Conservation (phyloP, 225 moss, liverwort and hornwort species). For the Pleurozium schreberi region DNA sequence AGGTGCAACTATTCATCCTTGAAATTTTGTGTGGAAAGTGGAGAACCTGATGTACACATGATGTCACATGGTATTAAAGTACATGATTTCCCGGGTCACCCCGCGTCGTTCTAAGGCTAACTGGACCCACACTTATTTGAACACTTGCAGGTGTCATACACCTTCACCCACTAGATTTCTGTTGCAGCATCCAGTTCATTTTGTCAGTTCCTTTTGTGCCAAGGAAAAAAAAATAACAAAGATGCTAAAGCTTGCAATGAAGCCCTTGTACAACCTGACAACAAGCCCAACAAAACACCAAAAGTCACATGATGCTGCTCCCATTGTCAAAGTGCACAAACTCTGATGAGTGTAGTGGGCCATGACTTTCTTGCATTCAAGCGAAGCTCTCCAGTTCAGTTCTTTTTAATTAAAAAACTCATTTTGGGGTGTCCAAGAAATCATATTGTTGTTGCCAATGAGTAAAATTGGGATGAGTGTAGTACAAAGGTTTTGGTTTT, state of each 20-base stretch:
- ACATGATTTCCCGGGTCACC: too few relatives aligned
- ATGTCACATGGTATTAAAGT: too few relatives aligned
- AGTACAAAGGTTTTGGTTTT: neutral
- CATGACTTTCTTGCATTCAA: neutral
- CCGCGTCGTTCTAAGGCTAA: too few relatives aligned
- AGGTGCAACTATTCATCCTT: too few relatives aligned
- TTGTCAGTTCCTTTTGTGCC: neutral
- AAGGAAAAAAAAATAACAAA: neutral
- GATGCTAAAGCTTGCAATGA: neutral
- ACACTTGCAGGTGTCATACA: neutral
- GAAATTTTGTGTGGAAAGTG: too few relatives aligned
- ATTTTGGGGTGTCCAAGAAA: neutral
- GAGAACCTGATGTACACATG: too few relatives aligned
- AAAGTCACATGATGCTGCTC: neutral
- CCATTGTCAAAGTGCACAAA: neutral
- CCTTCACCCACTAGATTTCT: too few relatives aligned
- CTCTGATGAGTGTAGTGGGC: neutral
- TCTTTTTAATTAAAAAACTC: accelerated
- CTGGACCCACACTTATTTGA: neutral
- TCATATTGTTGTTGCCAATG: neutral
- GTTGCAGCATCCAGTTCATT: neutral
- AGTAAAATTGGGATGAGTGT: neutral
- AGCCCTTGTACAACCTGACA: neutral
- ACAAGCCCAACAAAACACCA: neutral
- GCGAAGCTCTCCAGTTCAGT: neutral